These are phyloP conservation scores for Pseudozyma thailandica DNA, from an alignment of 1,284 basidiomycete genomes.

Conservation along the genomic window DNA sequence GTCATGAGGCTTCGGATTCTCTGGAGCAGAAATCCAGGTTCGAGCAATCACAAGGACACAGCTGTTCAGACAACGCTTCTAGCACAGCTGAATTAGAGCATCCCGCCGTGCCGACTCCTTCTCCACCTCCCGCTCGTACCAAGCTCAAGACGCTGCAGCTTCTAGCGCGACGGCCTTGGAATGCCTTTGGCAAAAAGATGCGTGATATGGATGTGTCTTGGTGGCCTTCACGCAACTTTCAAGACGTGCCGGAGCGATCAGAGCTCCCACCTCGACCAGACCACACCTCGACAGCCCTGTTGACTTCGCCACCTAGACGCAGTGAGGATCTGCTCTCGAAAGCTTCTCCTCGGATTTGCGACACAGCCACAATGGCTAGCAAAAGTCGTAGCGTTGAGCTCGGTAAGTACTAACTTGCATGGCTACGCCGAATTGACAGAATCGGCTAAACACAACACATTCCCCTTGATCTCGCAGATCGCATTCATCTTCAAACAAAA, in stretches of 20 bases:
- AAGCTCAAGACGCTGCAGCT: conserved; percentile 40
- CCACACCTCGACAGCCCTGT: not conserved
- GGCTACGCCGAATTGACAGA: not conserved
- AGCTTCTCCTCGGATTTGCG: conserved; percentile 19
- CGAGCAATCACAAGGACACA: too few species aligned
- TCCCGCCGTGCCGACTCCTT: not conserved
- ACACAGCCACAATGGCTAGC: conserved; percentile 3
- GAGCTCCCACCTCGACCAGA: not conserved
- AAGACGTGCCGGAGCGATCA: not conserved
- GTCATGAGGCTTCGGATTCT: too few species aligned
- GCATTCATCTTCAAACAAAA: conserved; percentile 24
- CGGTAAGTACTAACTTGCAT: not conserved
- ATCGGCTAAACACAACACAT: not conserved
- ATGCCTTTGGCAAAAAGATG: conserved; percentile 34
- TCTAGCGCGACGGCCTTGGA: conserved; percentile 28
- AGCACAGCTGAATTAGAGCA: not conserved
- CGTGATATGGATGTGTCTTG: conserved; percentile 29
- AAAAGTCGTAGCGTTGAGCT: conserved; percentile 37
- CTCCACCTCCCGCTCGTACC: conserved; percentile 1
- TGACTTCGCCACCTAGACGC: conserved; percentile 6
- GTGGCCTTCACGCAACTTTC: conserved; percentile 24
- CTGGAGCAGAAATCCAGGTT: too few species aligned
- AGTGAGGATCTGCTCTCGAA: conserved; percentile 36
- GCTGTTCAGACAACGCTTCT: not conserved
- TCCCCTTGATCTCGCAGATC: conserved; percentile 5